Evolutionary conservation across 129 eudicot species (phyloP), one percentile per base, ranked within the genome.

Genomic region (Flaveria linearis): DNA sequence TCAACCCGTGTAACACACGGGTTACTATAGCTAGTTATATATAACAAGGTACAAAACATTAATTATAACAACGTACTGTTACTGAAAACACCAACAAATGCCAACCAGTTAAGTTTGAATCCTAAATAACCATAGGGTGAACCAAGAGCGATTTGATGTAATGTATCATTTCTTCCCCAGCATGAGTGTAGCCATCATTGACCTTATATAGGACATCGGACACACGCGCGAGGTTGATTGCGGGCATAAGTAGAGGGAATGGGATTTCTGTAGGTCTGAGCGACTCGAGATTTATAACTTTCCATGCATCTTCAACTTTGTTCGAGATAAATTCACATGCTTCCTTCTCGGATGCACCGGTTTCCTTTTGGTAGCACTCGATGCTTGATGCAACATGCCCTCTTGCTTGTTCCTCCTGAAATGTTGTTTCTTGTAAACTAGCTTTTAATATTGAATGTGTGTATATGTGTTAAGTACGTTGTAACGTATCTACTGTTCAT

Each of bases 381-480:
- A 73, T 22, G 42, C 56, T 18, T 12, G 69, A 41, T 36, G 8
- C 41, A 36, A 60, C 53, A 73, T 53, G 77, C 0, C 33, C 77
- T 25, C 66, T 55, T 36, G 42, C 39, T 73, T 56, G 77, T 25
- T 74, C 78, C 73, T 69, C 73, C 73, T 69, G 9, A 10, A 10
- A 60, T 10, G 5, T 60, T 36, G 33, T 28, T 33, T 33, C 39
- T 3, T 33, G 7, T 33, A 33, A 33, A 33, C 39, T 5, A 33
- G 39, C 36, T 30, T 30, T 30, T 30, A 30, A 30, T 33, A 5
- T 33, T 33, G 39, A 33, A 33, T 30, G 5, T 30, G 41, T 0
- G 5, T 36, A 36, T 36, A 36, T 30, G 7, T 36, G 41, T 36
- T 5, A 36, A 5, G 41, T 30, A 30, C 36, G 36, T 36, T 36